Percentiles rank a stretch among this genome's conserved stretches.
Evolutionary conservation across 352 stramenopile species (phyloP).

Genomic region (Phytophthora kernoviae): DNA sequence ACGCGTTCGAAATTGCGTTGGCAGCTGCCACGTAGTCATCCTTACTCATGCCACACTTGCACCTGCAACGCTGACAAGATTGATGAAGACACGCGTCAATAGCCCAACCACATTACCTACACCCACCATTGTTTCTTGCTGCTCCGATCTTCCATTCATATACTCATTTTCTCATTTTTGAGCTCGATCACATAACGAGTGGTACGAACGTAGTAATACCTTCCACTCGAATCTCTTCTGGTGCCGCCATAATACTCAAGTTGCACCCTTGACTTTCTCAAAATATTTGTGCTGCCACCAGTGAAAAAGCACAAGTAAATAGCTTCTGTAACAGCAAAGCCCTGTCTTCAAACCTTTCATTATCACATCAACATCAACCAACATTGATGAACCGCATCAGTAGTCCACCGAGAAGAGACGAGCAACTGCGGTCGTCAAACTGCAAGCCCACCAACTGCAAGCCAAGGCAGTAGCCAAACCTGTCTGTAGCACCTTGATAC

Average conservation of each 20-base stretch:
- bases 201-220: slow-evolving; percentile 1
- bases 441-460: no score
- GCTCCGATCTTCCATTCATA: slow-evolving; percentile 6
- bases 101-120: not conserved
- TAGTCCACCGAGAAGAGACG: no score
- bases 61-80: not conserved
- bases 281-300: no score
- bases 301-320: no score
- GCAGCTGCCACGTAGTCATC: slow-evolving; percentile 10
- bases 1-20: slow-evolving; percentile 17
- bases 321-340: no score
- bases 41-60: slow-evolving; percentile 6
- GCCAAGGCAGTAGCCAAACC: no score
- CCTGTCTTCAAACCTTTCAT: no score
- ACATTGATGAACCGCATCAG: no score
- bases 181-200: slow-evolving; percentile 11
- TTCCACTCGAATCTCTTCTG: not conserved
- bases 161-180: slow-evolving; percentile 7
- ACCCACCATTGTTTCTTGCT: slow-evolving; percentile 16
- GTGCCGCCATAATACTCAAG: not conserved
- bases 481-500: not conserved
- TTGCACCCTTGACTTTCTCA: no score
- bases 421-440: no score
- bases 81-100: not conserved
- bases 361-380: no score